phyloP scores from a whole-genome alignment of 306 rosid species.

The Vigna reflexopilosa region DNA sequence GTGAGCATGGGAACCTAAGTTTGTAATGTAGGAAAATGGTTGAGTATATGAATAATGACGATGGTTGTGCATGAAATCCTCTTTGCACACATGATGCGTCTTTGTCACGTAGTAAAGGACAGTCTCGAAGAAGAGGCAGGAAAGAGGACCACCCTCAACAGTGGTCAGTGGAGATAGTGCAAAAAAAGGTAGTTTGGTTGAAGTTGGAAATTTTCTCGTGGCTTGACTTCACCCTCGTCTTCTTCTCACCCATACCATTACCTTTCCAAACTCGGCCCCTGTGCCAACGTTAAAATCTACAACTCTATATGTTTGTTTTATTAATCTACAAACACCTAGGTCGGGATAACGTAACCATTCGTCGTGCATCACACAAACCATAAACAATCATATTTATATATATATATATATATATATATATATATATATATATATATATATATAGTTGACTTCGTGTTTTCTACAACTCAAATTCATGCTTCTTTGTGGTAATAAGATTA shows the following conservation, averaged over 20 bases:
- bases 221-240: constrained; percentile 30
- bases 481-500: neutral
- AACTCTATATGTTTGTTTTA: neutral
- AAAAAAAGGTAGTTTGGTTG: constrained; percentile 5
- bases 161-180: neutral
- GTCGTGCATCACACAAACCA: neutral
- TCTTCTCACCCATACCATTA: constrained; percentile 29
- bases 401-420: too few relatives aligned
- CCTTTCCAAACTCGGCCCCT: constrained; percentile 27
- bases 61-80: constrained; percentile 39
- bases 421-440: too few relatives aligned
- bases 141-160: constrained; percentile 42
- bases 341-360: neutral
- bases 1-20: neutral
- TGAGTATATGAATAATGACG: constrained; percentile 1
- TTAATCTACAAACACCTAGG: neutral
- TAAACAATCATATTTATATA: neutral
- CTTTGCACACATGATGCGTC: constrained; percentile 41
- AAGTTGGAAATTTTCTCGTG: constrained; percentile 37
- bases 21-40: constrained; percentile 27
- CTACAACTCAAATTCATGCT: neutral
- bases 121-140: constrained; percentile 22
- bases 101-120: constrained; percentile 41
- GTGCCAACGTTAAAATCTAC: neutral
- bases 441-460: neutral